Conservation (phyloP, 805 yeast species). For the Saccharomycodes ludwigii region DNA sequence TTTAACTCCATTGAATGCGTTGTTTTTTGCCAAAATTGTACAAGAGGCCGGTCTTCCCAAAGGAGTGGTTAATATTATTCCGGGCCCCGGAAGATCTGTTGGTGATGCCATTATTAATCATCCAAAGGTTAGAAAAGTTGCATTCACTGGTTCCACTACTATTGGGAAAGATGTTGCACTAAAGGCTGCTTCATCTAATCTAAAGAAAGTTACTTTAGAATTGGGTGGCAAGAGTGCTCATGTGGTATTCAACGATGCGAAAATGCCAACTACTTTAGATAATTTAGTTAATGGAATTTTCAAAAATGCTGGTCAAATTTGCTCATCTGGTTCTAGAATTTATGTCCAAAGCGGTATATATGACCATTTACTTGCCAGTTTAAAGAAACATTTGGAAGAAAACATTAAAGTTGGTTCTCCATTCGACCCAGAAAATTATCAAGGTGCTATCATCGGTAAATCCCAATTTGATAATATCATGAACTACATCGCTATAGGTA, state of each 20-base stretch:
- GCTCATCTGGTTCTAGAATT: constrained; percentile 74
- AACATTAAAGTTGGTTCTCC: constrained; percentile 60
- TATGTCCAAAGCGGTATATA: constrained; percentile 63
- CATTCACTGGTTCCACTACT: constrained; percentile 74
- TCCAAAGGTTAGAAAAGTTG: constrained; percentile 59
- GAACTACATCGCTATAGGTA: constrained; percentile 55
- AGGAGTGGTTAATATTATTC: constrained; percentile 63
- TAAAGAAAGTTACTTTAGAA: constrained; percentile 72
- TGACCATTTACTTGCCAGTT: constrained; percentile 46
- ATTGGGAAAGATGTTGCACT: constrained; percentile 62
- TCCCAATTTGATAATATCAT: constrained; percentile 59
- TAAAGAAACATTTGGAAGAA: constrained; percentile 45
- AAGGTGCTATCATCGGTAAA: constrained; percentile 70
- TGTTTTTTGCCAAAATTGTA: constrained; percentile 47
- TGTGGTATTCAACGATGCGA: constrained; percentile 59
- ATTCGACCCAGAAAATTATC: constrained; percentile 52
- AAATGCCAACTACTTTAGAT: constrained; percentile 30
- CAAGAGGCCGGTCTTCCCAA: constrained; percentile 63
- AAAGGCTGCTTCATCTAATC: constrained; percentile 55
- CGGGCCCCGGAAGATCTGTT: constrained; percentile 63
- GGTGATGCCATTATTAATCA: constrained; percentile 64
- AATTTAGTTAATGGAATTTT: constrained; percentile 57
- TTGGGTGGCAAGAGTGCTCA: constrained; percentile 79
- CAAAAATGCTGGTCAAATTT: constrained; percentile 73
- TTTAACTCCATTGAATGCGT: constrained; percentile 64